These are phyloP conservation scores for Aspergillus luchuensis DNA, from an alignment of 2,329 filamentous ascomycete species.

Conservation along the genomic window DNA sequence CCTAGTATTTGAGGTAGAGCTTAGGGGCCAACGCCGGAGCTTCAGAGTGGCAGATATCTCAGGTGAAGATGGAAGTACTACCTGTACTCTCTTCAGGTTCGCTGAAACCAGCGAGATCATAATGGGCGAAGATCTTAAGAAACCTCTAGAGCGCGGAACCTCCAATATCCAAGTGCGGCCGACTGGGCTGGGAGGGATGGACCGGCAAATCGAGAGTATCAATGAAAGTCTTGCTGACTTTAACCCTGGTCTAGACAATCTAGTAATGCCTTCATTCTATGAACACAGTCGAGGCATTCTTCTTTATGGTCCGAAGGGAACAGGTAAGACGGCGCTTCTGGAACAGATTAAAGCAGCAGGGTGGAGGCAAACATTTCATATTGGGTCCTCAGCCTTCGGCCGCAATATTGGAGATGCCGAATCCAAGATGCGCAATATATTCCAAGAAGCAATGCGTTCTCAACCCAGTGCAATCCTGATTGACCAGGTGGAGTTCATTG, in stretches of 20 bases:
- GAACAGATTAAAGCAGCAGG: slow-evolving; percentile 65
- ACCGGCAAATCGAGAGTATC: slow-evolving; percentile 63
- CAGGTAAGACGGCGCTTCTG: slow-evolving; percentile 78
- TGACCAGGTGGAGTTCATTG: slow-evolving; percentile 72
- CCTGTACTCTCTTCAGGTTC: slow-evolving; percentile 40
- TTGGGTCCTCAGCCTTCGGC: slow-evolving; percentile 37
- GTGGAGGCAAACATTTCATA: slow-evolving; percentile 69
- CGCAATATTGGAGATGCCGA: slow-evolving; percentile 47
- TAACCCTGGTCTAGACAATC: slow-evolving; percentile 34
- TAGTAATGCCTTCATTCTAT: slow-evolving; percentile 45
- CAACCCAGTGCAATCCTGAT: slow-evolving; percentile 79
- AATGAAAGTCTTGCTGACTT: slow-evolving; percentile 67
- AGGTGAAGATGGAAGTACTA: slow-evolving; percentile 44
- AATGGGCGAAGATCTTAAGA: slow-evolving; percentile 31
- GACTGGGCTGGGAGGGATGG: slow-evolving; percentile 67
- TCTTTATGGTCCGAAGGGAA: slow-evolving; percentile 79
- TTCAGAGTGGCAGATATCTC: slow-evolving; percentile 64
- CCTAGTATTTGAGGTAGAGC: slow-evolving; percentile 67
- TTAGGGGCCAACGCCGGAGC: slow-evolving; percentile 59
- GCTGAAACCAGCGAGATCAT: slow-evolving; percentile 35
- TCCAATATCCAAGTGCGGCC: slow-evolving; percentile 35
- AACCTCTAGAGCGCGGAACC: slow-evolving; percentile 14
- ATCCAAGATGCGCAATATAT: slow-evolving; percentile 64
- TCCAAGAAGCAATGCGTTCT: slow-evolving; percentile 67
- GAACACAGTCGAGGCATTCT: slow-evolving; percentile 62